Percentiles rank a stretch among this genome's conserved stretches.
These are phyloP conservation scores for Lentinula edodes DNA, from an alignment of 768 basidiomycete genomes.

Conservation along the genomic window DNA sequence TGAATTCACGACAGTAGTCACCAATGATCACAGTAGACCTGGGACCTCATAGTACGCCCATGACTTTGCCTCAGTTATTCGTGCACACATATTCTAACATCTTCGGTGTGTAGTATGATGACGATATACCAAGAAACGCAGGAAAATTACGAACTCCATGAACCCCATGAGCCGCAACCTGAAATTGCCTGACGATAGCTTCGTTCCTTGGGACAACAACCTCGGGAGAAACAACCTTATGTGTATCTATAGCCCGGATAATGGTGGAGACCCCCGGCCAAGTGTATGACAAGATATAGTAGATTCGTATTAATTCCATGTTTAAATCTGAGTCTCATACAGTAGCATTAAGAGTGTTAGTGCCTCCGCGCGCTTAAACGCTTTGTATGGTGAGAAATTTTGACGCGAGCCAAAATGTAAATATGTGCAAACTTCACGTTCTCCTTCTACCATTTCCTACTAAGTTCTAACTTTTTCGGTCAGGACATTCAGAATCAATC, in stretches of 20 bases:
- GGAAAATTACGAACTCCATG: not conserved
- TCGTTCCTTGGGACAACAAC: too few relatives aligned
- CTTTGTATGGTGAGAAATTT: not conserved
- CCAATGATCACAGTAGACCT: not conserved
- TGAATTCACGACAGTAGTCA: conserved; percentile 10
- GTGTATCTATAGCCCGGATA: too few relatives aligned
- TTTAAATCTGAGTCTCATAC: not conserved
- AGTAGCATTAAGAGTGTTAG: too few relatives aligned
- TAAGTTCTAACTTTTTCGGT: not conserved
- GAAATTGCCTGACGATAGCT: not conserved
- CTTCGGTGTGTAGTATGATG: not conserved
- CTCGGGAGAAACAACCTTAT: too few relatives aligned
- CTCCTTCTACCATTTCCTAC: not conserved
- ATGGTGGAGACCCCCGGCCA: too few relatives aligned
- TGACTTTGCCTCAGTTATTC: not conserved
- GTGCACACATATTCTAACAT: not conserved
- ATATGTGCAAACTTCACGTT: not conserved
- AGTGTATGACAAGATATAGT: not conserved
- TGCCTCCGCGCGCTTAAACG: not conserved
- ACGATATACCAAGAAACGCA: not conserved
- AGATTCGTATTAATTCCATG: not conserved
- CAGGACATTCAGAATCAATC: not conserved
- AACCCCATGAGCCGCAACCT: not conserved
- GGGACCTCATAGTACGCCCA: not conserved
- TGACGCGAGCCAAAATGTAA: not conserved